Evolutionary conservation across 2,329 filamentous ascomycete genomes (phyloP), one percentile per base, ranked within the genome.

Genomic region (Pseudogymnoascus sp.): DNA sequence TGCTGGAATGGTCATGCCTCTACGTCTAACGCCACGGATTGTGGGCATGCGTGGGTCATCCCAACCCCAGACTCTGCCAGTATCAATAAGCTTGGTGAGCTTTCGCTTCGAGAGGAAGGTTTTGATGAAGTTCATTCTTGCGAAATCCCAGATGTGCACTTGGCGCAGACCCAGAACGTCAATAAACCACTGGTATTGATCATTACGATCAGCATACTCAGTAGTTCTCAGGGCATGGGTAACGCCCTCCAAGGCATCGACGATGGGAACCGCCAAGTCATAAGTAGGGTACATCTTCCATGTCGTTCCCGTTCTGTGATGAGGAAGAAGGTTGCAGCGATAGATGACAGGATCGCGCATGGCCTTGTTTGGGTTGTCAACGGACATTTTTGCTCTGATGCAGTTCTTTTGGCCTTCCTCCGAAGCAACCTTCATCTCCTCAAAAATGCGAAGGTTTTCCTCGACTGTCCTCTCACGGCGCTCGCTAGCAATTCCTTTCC

Each of bases 331-430:
- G 71, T 96, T 96, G 84, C 92, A 97, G 68, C 94, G 88, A 81
- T 97, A 97, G 75, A 99, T 95, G 75, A 97, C 92, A 10, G 94
- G 94, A 75, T 99, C 94, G 67, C 94, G 85, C 84, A 97, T 87
- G 61, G 94, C 91, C 77, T 96, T 96, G 81, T 99, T 97, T 67
- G 89, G 89, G 77, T 94, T 89, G 75, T 96, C 90, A 68, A 90
- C 85, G 1, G 91, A 93, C 69, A 97, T 90, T 81, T 95, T 97
- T 63, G 94, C 94, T 64, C 94, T 89, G 68, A 99, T 95, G 77
- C 91, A 97, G 85, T 93, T 92, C 72, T 83, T 85, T 10, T 39
- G 58, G 27, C 58, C 58, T 74, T 92, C 87, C 58, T 88, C 84
- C 2, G 86, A 88, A 48, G 89, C 92, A 62, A 84, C 82, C 80